Percentiles rank a stretch among this genome's conserved stretches.
Conservation (phyloP, 371 early-diverging fungal genomes). For the Haplosporangium sp. region DNA sequence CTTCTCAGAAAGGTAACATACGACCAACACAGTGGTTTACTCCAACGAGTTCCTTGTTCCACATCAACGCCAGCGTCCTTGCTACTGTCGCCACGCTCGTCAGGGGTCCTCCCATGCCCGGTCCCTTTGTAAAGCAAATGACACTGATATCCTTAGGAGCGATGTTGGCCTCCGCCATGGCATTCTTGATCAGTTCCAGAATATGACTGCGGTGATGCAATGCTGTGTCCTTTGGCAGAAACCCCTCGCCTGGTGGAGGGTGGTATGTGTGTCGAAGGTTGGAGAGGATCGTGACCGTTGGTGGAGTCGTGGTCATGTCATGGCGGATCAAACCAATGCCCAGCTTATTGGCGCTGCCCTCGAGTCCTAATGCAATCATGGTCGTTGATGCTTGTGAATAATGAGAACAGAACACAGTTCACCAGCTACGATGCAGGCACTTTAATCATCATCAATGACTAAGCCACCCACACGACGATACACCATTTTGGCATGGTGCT, state of each 20-base stretch:
- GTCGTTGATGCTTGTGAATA: slow-evolving; percentile 8
- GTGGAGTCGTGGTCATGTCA: slow-evolving; percentile 57
- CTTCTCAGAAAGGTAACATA: slow-evolving; percentile 51
- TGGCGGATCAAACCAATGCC: slow-evolving; percentile 98
- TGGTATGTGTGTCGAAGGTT: slow-evolving; percentile 97
- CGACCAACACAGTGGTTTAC: slow-evolving; percentile 99
- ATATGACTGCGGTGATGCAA: slow-evolving; percentile 93
- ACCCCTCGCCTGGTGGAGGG: slow-evolving; percentile 98
- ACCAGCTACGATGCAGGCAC: neutral
- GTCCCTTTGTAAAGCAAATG: slow-evolving; percentile 98
- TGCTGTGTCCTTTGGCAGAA: slow-evolving; percentile 97
- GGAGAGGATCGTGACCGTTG: slow-evolving; percentile 77
- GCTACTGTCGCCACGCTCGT: slow-evolving; percentile 95
- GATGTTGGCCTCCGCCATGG: slow-evolving; percentile 84
- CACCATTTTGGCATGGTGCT: too few relatives aligned
- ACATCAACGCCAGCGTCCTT: slow-evolving; percentile 91
- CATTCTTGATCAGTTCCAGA: slow-evolving; percentile 81
- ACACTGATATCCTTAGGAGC: slow-evolving; percentile 86
- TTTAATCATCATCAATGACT: neutral
- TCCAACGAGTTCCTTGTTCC: slow-evolving; percentile 95
- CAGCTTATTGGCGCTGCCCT: slow-evolving; percentile 99
- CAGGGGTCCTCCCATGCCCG: slow-evolving; percentile 99
- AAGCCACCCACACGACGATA: too few relatives aligned
- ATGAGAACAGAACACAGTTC: too few relatives aligned
- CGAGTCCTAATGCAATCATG: slow-evolving; percentile 84